Evolutionary conservation across 2,329 filamentous ascomycete species (phyloP).

Genomic region (Arthrobotrys sphaeroides): DNA sequence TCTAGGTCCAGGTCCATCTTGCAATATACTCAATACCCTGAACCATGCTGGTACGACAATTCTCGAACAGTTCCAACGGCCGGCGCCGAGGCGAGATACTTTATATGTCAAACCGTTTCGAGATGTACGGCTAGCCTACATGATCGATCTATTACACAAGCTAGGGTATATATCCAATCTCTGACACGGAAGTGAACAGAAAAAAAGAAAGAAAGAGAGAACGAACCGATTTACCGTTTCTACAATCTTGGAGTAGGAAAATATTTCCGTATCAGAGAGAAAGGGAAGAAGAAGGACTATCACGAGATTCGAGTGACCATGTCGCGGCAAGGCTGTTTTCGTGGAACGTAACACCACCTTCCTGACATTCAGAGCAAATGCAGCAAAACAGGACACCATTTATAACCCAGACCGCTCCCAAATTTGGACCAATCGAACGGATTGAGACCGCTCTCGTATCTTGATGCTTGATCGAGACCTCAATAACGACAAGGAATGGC

Average conservation of each 20-base stretch:
- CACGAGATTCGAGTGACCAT: conserved; percentile 35
- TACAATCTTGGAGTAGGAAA: neutral
- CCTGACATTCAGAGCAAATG: conserved; percentile 23
- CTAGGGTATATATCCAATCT: conserved; percentile 26
- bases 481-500: conserved; percentile 2
- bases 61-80: conserved; percentile 49
- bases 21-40: conserved; percentile 12
- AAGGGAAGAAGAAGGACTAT: neutral
- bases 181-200: too few relatives aligned
- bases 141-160: conserved; percentile 49
- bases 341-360: conserved; percentile 46
- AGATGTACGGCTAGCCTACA: conserved; percentile 37
- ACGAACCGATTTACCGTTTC: neutral
- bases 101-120: conserved; percentile 21
- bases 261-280: neutral
- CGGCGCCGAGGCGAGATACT: conserved; percentile 33
- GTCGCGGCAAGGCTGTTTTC: conserved; percentile 44
- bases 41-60: conserved; percentile 38
- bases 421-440: neutral
- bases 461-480: conserved; percentile 18
- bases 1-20: conserved; percentile 20
- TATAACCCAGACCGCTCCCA: conserved; percentile 1
- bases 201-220: neutral
- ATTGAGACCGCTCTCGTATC: conserved; percentile 25
- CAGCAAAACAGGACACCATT: neutral